These are phyloP conservation scores for Lepiota venenata DNA, from an alignment of 768 basidiomycete genomes.

Conservation along the genomic window DNA sequence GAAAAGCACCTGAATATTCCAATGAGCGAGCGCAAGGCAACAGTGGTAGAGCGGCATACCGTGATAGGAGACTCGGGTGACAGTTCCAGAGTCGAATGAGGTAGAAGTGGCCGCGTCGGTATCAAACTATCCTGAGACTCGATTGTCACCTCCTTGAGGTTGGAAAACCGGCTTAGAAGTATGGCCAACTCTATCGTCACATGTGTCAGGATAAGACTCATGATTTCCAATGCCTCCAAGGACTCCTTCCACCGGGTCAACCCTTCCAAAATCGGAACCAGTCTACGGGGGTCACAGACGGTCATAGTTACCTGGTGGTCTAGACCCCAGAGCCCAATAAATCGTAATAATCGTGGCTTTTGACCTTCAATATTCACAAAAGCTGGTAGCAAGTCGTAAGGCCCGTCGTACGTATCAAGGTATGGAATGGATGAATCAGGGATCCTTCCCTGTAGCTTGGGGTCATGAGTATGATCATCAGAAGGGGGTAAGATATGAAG, in stretches of 20 bases:
- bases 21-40: neutral
- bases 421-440: slow-evolving; percentile 18
- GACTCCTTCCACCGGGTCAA: slow-evolving; percentile 17
- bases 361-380: slow-evolving; percentile 16
- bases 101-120: slow-evolving; percentile 13
- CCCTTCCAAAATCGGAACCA: slow-evolving; percentile 15
- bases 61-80: slow-evolving; percentile 15
- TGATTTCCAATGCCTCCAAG: slow-evolving; percentile 18
- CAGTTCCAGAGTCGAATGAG: slow-evolving; percentile 12
- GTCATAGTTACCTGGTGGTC: slow-evolving; percentile 19
- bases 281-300: slow-evolving; percentile 19
- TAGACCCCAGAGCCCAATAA: slow-evolving; percentile 25
- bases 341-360: slow-evolving; percentile 18
- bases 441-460: slow-evolving; percentile 13
- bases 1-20: neutral
- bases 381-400: slow-evolving; percentile 18
- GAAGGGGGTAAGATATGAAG: slow-evolving; percentile 29
- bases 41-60: slow-evolving; percentile 10
- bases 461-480: slow-evolving; percentile 18
- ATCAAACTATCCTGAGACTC: slow-evolving; percentile 20
- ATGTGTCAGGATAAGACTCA: slow-evolving; percentile 18
- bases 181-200: slow-evolving; percentile 14
- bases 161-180: slow-evolving; percentile 14
- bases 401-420: slow-evolving; percentile 26
- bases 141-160: slow-evolving; percentile 16